Base-by-base conservation (phyloP, 345 rosid species). In the Tarenaya hassleriana region DNA sequence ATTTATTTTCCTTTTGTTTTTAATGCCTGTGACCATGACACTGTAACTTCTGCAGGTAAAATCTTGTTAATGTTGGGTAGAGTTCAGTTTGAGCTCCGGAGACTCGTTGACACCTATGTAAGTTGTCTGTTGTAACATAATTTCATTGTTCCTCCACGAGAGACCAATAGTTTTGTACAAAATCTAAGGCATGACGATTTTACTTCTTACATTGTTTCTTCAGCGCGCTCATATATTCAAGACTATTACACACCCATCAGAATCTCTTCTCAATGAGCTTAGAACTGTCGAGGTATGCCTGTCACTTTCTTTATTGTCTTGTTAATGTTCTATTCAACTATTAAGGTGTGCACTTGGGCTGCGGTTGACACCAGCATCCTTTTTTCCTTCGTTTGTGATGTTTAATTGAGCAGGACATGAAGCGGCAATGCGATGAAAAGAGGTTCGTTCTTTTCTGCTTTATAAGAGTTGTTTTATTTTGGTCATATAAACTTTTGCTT, bases 351-450 rank as follows among this genome's bases (percentile, higher is more conserved):
- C n/a, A n/a, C n/a, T n/a, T n/a, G n/a, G n/a, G n/a, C n/a, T n/a
- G n/a, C n/a, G n/a, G n/a, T n/a, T n/a, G n/a, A 11, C 7, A 10
- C 61, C 19, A 20, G 13, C 27, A 5, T 42, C n/a, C 34, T 34
- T 7, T 0, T 37, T 0, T 39, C 12, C 46, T 4, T 4, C 40
- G 7, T 34, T 18, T 49, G 55, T 60, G 14, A 51, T 45, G 47
- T 43, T 56, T 42, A 53, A 16, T 47, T 24, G 7, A 74, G 60
- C 86, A 94, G 99, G 97, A 94, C 64, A 94, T 94, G 99, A 94
- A 88, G 74, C 83, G 79, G 57, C 99, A 86, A 50, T 94, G 99
- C 35, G 95, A 94, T 49, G 97, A 82, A 56, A 94, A 94, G 77
- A 88, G 95, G 99, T 88, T 29, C 17, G 67, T 65, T 56, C 34